A percentile compares a stretch with the other conserved stretches of the same genome.
Conservation (phyloP, 2,329 filamentous ascomycete species). For the Exophiala sp. region DNA sequence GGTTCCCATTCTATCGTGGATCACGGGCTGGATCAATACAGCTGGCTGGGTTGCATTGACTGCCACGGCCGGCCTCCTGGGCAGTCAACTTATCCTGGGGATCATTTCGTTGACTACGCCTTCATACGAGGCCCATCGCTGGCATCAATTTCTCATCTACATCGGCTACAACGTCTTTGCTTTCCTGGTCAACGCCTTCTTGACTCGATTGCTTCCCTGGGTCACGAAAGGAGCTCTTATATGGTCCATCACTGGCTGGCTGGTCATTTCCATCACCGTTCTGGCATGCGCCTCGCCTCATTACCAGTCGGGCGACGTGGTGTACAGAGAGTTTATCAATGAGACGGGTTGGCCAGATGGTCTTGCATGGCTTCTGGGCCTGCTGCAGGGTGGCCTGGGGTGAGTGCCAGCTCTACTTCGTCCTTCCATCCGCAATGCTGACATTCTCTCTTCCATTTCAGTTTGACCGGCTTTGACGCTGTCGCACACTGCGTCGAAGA, state of each 20-base stretch:
- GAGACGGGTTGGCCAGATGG: constrained; percentile 67
- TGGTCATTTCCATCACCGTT: constrained; percentile 66
- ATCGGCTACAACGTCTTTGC: constrained; percentile 60
- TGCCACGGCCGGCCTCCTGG: constrained; percentile 65
- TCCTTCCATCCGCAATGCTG: background rate
- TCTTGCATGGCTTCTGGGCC: constrained; percentile 47
- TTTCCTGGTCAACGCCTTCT: constrained; percentile 63
- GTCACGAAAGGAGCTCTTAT: constrained; percentile 67
- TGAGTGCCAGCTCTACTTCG: constrained; percentile 50
- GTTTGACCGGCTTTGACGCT: constrained; percentile 32
- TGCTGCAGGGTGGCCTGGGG: constrained; percentile 51
- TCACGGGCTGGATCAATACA: constrained; percentile 59
- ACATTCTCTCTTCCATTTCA: background rate
- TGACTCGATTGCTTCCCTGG: constrained; percentile 58
- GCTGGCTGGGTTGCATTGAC: constrained; percentile 51
- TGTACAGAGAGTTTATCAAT: constrained; percentile 58
- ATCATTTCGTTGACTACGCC: constrained; percentile 61
- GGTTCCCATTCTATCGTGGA: constrained; percentile 61
- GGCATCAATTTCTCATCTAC: constrained; percentile 74
- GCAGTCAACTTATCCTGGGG: constrained; percentile 63
- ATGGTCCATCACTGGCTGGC: constrained; percentile 67
- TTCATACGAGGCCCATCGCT: constrained; percentile 56
- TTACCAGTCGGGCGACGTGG: constrained; percentile 62
- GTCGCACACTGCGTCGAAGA: constrained; percentile 54
- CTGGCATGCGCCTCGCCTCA: constrained; percentile 63